Conservation (phyloP, 2,329 filamentous ascomycete genomes). For the Xylariomycetidae sp. region DNA sequence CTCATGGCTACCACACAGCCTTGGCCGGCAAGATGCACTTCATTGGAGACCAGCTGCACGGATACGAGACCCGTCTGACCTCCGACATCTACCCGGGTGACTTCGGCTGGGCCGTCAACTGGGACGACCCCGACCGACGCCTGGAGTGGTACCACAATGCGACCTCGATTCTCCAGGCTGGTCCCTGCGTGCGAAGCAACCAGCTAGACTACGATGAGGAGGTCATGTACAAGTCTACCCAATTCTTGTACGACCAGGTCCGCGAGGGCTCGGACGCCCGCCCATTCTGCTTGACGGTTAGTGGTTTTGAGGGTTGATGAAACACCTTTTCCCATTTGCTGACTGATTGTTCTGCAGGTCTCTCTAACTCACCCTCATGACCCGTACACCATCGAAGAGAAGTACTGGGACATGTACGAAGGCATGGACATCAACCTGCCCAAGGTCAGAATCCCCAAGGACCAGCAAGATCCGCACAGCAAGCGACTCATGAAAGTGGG, state of each 20-base stretch:
- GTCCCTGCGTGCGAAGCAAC: slow-evolving; percentile 83
- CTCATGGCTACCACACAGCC: slow-evolving; percentile 81
- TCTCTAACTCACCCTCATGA: slow-evolving; percentile 94
- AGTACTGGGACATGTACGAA: slow-evolving; percentile 92
- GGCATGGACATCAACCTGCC: slow-evolving; percentile 81
- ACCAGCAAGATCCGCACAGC: slow-evolving; percentile 81
- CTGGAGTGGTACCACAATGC: slow-evolving; percentile 97
- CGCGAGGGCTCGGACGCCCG: slow-evolving; percentile 67
- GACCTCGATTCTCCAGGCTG: slow-evolving; percentile 85
- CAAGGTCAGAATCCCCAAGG: slow-evolving; percentile 68
- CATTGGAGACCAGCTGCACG: slow-evolving; percentile 88
- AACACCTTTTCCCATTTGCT: slow-evolving; percentile 1
- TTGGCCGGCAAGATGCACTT: slow-evolving; percentile 98
- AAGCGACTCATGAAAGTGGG: slow-evolving; percentile 80
- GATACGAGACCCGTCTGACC: slow-evolving; percentile 88
- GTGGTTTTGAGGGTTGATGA: slow-evolving; percentile 15
- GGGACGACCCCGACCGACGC: slow-evolving; percentile 81
- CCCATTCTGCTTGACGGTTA: slow-evolving; percentile 76
- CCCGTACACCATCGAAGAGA: slow-evolving; percentile 87
- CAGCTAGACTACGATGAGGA: slow-evolving; percentile 96
- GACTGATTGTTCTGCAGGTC: slow-evolving; percentile 37
- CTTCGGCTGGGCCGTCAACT: slow-evolving; percentile 92
- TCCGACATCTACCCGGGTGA: slow-evolving; percentile 93
- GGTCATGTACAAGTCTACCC: slow-evolving; percentile 84
- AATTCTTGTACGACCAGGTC: slow-evolving; percentile 87